These are phyloP conservation scores for Melampsora abietis-canadensis DNA, from an alignment of 1,284 basidiomycete genomes.

Conservation along the genomic window DNA sequence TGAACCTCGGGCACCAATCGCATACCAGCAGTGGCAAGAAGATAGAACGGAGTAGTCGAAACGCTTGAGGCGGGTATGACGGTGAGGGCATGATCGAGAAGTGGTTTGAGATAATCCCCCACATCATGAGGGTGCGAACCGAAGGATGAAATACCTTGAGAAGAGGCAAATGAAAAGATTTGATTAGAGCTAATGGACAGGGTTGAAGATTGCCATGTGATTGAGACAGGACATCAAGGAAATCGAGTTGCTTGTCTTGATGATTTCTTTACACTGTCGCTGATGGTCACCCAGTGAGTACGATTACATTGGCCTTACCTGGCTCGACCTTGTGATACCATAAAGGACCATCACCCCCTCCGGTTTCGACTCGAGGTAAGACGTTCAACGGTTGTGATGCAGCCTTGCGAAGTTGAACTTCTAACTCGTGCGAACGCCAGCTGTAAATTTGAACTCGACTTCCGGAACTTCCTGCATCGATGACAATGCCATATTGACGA, in stretches of 20 bases:
- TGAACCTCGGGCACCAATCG: slow-evolving; percentile 70
- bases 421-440: slow-evolving; percentile 68
- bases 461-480: slow-evolving; percentile 96
- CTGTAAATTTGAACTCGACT: slow-evolving; percentile 95
- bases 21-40: slow-evolving; percentile 97
- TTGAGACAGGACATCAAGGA: background rate
- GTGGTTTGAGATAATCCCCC: slow-evolving; percentile 70
- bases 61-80: slow-evolving; percentile 82
- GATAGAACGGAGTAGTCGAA: slow-evolving; percentile 79
- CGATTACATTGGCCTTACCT: slow-evolving; percentile 60
- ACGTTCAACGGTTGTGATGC: slow-evolving; percentile 12
- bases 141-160: slow-evolving; percentile 79
- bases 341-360: slow-evolving; percentile 70
- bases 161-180: background rate
- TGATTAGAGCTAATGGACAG: background rate
- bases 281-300: background rate
- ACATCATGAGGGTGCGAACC: slow-evolving; percentile 68
- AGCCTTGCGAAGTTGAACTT: slow-evolving; percentile 11
- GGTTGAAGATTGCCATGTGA: background rate
- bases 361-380: slow-evolving; percentile 65
- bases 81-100: slow-evolving; percentile 75
- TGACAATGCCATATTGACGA: slow-evolving; percentile 76
- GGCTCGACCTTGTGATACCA: slow-evolving; percentile 93
- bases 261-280: no score
- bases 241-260: background rate